Evolutionary conservation across 2,329 filamentous ascomycete genomes (phyloP), one percentile per base, ranked within the genome.

Genomic region (Coniochaeta hoffmannii): DNA sequence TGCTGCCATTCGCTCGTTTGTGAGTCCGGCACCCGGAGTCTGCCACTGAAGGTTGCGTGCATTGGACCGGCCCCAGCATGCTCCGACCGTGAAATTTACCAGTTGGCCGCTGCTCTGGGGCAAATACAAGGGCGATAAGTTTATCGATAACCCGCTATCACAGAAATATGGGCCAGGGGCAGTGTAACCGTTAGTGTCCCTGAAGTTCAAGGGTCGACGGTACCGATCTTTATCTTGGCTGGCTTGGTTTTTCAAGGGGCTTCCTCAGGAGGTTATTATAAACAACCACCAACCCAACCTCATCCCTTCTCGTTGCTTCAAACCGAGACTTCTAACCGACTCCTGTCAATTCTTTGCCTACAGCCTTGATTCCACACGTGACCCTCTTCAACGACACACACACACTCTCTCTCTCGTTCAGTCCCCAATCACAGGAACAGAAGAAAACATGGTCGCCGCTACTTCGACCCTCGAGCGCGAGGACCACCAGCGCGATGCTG

Each of bases 401-500:
- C 10, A 11, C 10, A 36, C 34, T 5, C 15, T n/a, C n/a, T n/a
- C 34, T 5, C 34, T 46, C 26, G 19, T 26, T 26, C 22, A 26
- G 36, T 32, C 30, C 30, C 12, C 30, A 36, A 36, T 36, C 19
- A 2, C 41, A 46, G 41, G 12, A 46, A 46, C 4, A 12, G 15
- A 19, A 4, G 15, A 8, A 19, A 46, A 46, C n/a, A 46, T 46
- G 41, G 41, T 46, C n/a, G 41, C 41, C 9, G 41, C 41, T 11
- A 26, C 41, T 19, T 46, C 41, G 14, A 26, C 44, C 62, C 87
- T 96, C 70, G 90, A 96, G 80, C 76, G 78, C 67, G 90, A 96
- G 76, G 85, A 96, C 71, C 87, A 92, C 71, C 70, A 75, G 68
- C 90, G 91, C 64, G 91, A 96, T 88, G 89, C 90, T 61, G 87